Evolutionary conservation across 164 flowering plant genomes (phyloP).

Genomic region (Nymphaea colorata): DNA sequence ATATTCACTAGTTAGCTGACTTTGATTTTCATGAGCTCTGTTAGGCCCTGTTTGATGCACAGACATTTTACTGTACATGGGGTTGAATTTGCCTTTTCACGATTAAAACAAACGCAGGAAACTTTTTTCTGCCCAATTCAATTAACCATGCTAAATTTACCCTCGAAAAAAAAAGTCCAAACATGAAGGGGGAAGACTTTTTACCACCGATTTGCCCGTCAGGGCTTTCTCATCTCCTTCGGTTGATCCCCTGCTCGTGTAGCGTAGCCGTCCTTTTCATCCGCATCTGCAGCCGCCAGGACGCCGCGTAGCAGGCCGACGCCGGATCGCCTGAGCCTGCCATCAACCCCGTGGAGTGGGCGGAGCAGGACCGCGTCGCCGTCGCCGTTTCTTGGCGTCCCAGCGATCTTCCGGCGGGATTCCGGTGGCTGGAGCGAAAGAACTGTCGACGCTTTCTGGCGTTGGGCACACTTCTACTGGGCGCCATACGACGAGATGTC

Average conservation of each 20-base stretch:
- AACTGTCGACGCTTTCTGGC: slow-evolving; percentile 51
- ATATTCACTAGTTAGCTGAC: too few species aligned
- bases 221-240: background rate
- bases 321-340: slow-evolving; percentile 22
- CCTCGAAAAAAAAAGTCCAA: too few species aligned
- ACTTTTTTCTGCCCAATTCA: too few species aligned
- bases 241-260: slow-evolving; percentile 59
- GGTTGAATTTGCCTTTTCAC: too few species aligned
- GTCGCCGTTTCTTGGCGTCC: background rate
- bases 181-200: too few species aligned
- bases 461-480: slow-evolving; percentile 55
- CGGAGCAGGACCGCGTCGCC: background rate
- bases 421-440: slow-evolving; percentile 27
- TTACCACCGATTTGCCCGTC: too few species aligned
- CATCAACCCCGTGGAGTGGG: slow-evolving; percentile 38
- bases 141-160: too few species aligned
- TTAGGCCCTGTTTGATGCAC: too few species aligned
- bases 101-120: too few species aligned
- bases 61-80: too few species aligned
- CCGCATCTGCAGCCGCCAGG: slow-evolving; percentile 75
- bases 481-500: slow-evolving; percentile 89
- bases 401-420: slow-evolving; percentile 39
- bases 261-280: slow-evolving; percentile 78
- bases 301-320: slow-evolving; percentile 18
- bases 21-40: too few species aligned